Conservation (phyloP, 345 rosid genomes). For the Citrus australasica region DNA sequence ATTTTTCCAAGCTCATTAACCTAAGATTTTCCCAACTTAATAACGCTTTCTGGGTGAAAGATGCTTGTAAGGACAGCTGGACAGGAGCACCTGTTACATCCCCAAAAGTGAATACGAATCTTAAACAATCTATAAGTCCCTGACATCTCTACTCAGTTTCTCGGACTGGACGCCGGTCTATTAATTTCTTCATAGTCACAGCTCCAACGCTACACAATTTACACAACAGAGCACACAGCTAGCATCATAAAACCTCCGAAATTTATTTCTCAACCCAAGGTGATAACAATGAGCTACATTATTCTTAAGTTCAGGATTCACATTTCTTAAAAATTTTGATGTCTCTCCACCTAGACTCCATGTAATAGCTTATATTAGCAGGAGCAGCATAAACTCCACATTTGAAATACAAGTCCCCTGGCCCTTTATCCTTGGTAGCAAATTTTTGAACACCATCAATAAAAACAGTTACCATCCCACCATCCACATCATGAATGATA, state of each 20-base stretch:
- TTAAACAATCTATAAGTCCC: too few relatives aligned
- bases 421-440: constrained; percentile 15
- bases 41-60: too few relatives aligned
- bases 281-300: neutral
- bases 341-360: constrained; percentile 40
- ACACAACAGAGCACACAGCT: neutral
- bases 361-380: constrained; percentile 22
- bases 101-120: too few relatives aligned
- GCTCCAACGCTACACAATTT: neutral
- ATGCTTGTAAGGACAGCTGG: too few relatives aligned
- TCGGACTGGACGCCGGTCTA: too few relatives aligned
- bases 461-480: constrained; percentile 23
- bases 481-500: constrained; percentile 35
- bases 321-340: constrained; percentile 26
- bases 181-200: too few relatives aligned
- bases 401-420: constrained; percentile 27
- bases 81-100: too few relatives aligned
- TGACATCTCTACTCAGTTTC: too few relatives aligned
- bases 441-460: constrained; percentile 17
- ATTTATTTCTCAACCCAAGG: neutral
- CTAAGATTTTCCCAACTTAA: neutral
- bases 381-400: constrained; percentile 35
- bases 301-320: neutral
- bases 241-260: neutral
- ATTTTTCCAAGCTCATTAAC: neutral